Evolutionary conservation across 495 filamentous ascomycete species (phyloP).

Genomic region (Penicillium robsamsonii): DNA sequence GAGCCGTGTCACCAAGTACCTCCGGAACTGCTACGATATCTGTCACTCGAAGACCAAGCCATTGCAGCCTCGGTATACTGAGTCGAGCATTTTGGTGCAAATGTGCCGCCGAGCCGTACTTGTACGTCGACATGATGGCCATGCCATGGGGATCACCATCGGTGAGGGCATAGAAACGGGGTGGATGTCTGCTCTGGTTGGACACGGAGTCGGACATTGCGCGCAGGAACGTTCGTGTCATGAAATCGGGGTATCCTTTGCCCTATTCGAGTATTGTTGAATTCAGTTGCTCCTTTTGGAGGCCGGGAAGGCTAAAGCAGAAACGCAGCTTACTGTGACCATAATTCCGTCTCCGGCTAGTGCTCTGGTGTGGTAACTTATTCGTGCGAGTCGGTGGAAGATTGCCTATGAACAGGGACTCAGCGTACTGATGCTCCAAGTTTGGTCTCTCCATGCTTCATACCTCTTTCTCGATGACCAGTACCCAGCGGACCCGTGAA

Average conservation of each 20-base stretch:
- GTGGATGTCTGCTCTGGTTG: slow-evolving; percentile 27
- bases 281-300: background rate
- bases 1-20: slow-evolving; percentile 29
- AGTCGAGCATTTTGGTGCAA: slow-evolving; percentile 65
- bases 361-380: slow-evolving; percentile 50
- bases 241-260: slow-evolving; percentile 90
- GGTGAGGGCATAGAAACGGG: slow-evolving; percentile 62
- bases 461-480: slow-evolving; percentile 93
- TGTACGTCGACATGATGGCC: slow-evolving; percentile 82
- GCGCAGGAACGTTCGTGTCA: slow-evolving; percentile 65
- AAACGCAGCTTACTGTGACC: slow-evolving; percentile 56
- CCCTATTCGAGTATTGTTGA: slow-evolving; percentile 39
- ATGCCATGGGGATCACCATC: slow-evolving; percentile 90
- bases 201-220: slow-evolving; percentile 29
- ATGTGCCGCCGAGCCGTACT: slow-evolving; percentile 72
- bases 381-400: slow-evolving; percentile 66
- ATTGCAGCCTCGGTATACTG: slow-evolving; percentile 57
- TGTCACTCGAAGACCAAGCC: slow-evolving; percentile 69
- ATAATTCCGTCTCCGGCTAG: slow-evolving; percentile 59
- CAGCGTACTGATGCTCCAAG: background rate
- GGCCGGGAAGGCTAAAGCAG: background rate
- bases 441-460: background rate
- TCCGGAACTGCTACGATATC: slow-evolving; percentile 49
- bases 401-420: slow-evolving; percentile 61
- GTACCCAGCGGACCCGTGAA: slow-evolving; percentile 60